Conservation (phyloP, 2,329 filamentous ascomycete species). For the Xylariaceae sp. region DNA sequence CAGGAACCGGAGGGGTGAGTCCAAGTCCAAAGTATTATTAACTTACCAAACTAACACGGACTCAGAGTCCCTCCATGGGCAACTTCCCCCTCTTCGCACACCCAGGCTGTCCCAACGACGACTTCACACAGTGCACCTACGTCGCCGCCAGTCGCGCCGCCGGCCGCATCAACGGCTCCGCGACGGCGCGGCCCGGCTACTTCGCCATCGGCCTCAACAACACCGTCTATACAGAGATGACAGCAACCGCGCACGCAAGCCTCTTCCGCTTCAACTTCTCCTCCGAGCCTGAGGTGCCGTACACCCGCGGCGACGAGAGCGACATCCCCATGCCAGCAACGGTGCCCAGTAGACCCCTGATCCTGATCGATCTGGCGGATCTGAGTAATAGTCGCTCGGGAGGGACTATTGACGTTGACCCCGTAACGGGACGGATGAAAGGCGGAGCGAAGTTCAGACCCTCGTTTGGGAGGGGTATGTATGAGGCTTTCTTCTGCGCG, state of each 20-base stretch:
- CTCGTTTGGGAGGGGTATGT: slow-evolving; percentile 56
- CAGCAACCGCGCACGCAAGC: slow-evolving; percentile 51
- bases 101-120: slow-evolving; percentile 43
- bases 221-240: slow-evolving; percentile 56
- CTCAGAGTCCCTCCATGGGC: slow-evolving; percentile 41
- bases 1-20: slow-evolving; percentile 34
- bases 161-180: slow-evolving; percentile 45
- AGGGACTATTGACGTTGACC: slow-evolving; percentile 48
- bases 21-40: neutral
- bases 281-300: slow-evolving; percentile 25
- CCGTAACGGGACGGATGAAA: slow-evolving; percentile 48
- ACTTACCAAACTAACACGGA: slow-evolving; percentile 15
- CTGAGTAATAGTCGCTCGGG: slow-evolving; percentile 46
- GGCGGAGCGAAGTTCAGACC: slow-evolving; percentile 55
- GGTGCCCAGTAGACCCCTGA: slow-evolving; percentile 44
- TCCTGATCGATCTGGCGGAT: slow-evolving; percentile 58
- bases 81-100: slow-evolving; percentile 51
- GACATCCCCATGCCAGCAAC: neutral
- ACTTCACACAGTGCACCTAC: slow-evolving; percentile 48
- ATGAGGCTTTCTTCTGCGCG: slow-evolving; percentile 55
- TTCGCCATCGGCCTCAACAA: slow-evolving; percentile 54
- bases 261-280: slow-evolving; percentile 57
- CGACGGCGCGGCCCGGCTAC: slow-evolving; percentile 53
- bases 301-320: slow-evolving; percentile 4
- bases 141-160: slow-evolving; percentile 42